Base-by-base conservation (phyloP, 495 filamentous ascomycete genomes). In the Aspergillus funiculosus region DNA sequence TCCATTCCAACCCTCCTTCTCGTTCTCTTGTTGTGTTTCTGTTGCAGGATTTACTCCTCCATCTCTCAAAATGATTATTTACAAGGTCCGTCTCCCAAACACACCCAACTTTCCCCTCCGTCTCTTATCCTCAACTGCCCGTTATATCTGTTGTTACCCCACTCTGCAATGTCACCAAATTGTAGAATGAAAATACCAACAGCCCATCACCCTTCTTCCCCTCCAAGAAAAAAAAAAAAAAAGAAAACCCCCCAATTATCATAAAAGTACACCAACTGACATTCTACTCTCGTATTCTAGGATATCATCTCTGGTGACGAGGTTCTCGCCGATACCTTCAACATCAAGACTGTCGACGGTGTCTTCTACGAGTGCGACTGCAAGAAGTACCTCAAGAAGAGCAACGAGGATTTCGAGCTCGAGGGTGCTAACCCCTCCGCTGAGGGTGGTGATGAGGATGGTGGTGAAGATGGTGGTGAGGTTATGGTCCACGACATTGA, bases 381-480 rank as follows among this genome's bases (percentile, higher is more conserved):
- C 73, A 75, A 74, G 59, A 94, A 87, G 81, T 87, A 95, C 69
- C 76, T 80, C 15, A 74, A 83, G 66, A 87, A 81, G 48, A 77
- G 64, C 36, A 61, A 58, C 58, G 85, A 89, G 53, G 67, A 84
- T 52, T 80, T 95, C 68, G 73, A 84, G 82, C 89, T 97, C 60
- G 95, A 81, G 61, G 92, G 92, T 67, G 94, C 89, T 73, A 98
- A 97, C 73, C 86, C 92, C 48, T 97, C 92, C 48, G 89, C 92
- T 51, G 92, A 97, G 74, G 92, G 83, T 57, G 82, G 63, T 42
- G 88, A 82, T 17, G 90, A 91, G 27, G 89, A 90, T 17, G 90
- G 90, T 43, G 59, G 59, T 46, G 64, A 68, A 45, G 64, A 84
- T 64, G 62, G 60, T 40, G 64, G 57, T 48, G 15, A 54, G 44